These are phyloP conservation scores for Cryphonectria parasitica DNA, from an alignment of 2,329 filamentous ascomycete genomes.

Conservation along the genomic window DNA sequence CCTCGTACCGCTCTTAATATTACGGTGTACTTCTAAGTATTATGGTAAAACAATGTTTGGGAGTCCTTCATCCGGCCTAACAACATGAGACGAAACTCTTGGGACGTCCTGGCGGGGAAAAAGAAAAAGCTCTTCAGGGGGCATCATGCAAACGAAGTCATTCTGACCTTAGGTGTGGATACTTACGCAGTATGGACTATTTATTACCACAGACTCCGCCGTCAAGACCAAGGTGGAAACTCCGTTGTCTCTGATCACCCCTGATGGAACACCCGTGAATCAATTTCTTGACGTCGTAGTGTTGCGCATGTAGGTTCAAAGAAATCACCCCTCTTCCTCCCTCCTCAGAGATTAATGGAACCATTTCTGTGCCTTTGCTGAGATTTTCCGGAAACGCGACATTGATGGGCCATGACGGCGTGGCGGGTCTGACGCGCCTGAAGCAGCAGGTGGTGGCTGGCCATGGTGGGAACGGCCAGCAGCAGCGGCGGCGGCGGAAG, in stretches of 20 bases:
- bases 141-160: not conserved
- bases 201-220: constrained; percentile 10
- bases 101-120: not conserved
- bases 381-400: constrained; percentile 19
- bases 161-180: constrained; percentile 4
- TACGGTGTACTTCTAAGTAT: not conserved
- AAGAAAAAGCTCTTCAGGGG: not conserved
- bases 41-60: not conserved
- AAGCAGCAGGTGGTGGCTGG: not conserved
- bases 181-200: constrained; percentile 1
- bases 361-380: constrained; percentile 27
- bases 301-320: not conserved
- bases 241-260: not conserved
- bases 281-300: not conserved
- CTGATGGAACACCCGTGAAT: constrained; percentile 2
- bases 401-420: not conserved
- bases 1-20: not conserved
- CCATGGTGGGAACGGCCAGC: too few species aligned
- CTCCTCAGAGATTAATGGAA: not conserved
- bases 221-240: not conserved
- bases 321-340: not conserved
- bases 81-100: constrained; percentile 11
- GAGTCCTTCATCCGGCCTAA: too few species aligned
- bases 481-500: too few species aligned
- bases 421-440: constrained; percentile 5